phyloP scores from a whole-genome alignment of 345 rosid species.

The Citrus sinensis region DVS_A1.0 CM039169.1:1943001-1943500 shows the following conservation, averaged over 20 bases:
- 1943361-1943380: background rate
- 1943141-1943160: background rate
- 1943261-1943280: background rate
- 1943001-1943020: background rate
- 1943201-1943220: background rate
- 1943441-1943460: conserved; percentile 13
- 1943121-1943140: background rate
- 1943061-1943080: background rate
- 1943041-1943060: background rate
- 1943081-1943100: background rate
- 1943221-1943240: background rate
- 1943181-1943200: background rate
- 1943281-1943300: background rate
- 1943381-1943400: background rate
- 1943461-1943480: conserved; percentile 1
- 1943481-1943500: background rate
- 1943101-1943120: background rate
- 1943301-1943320: background rate
- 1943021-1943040: background rate
- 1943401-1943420: background rate
- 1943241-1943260: background rate
- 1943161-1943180: background rate
- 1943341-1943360: background rate
- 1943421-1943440: background rate
- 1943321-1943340: background rate